Evolutionary conservation across 371 early-diverging fungal genomes (phyloP).

Genomic region (Funneliformis caledonium): DNA sequence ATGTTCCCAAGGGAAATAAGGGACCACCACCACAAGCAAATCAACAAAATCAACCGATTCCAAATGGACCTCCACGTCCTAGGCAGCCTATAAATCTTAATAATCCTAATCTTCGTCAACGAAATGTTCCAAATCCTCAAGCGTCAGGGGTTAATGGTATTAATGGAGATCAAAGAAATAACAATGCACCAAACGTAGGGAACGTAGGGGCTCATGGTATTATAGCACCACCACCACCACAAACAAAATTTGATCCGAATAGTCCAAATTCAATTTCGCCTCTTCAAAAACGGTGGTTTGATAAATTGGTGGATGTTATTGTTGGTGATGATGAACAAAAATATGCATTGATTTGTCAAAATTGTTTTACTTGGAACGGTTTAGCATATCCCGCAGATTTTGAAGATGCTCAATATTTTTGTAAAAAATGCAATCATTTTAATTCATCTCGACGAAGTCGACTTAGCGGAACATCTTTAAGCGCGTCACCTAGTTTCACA

Average conservation of each 20-base stretch:
- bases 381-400: conserved; percentile 85
- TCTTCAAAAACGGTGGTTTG: conserved; percentile 70
- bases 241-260: conserved; percentile 40
- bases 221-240: neutral
- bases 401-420: conserved; percentile 62
- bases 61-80: neutral
- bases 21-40: neutral
- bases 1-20: neutral
- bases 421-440: conserved; percentile 58
- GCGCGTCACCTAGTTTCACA: conserved; percentile 28
- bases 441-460: conserved; percentile 47
- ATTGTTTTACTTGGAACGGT: conserved; percentile 92
- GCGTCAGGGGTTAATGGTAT: neutral
- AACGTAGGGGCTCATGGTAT: neutral
- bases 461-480: conserved; percentile 15
- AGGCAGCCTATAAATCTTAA: neutral
- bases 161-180: conserved; percentile 5
- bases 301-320: conserved; percentile 83
- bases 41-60: neutral
- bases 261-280: conserved; percentile 23
- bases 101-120: conserved; percentile 6
- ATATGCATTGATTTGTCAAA: conserved; percentile 90
- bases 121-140: conserved; percentile 15
- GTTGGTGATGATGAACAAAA: conserved; percentile 85
- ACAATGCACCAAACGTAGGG: neutral